Evolutionary conservation across 306 rosid species (phyloP).

Genomic region (Ochetophila trinervis): DNA sequence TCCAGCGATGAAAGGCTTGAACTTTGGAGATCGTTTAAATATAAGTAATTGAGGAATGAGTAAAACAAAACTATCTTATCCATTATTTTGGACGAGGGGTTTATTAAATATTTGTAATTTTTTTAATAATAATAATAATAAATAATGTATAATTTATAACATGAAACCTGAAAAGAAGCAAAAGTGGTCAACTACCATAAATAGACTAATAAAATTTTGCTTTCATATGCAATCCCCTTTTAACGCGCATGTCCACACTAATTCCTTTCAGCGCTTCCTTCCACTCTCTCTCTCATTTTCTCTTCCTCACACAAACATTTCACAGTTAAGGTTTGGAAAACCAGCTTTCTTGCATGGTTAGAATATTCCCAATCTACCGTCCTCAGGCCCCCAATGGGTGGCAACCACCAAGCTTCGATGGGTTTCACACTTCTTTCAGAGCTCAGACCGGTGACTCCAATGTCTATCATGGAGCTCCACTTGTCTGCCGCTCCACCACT

Average conservation of each 20-base stretch:
- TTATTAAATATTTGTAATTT: no score
- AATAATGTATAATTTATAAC: neutral
- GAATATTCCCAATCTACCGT: conserved; percentile 30
- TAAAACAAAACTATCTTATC: no score
- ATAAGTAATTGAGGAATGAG: no score
- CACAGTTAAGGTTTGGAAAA: conserved; percentile 14
- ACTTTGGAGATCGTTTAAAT: no score
- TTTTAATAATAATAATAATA: neutral
- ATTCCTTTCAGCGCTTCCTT: conserved; percentile 2
- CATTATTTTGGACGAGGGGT: no score
- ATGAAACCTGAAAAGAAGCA: neutral
- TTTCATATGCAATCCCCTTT: conserved; percentile 37
- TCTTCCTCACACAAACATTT: neutral
- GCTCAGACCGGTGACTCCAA: neutral
- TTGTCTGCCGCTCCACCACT: neutral
- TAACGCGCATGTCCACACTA: conserved; percentile 56
- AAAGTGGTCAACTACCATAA: conserved; percentile 26
- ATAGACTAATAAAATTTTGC: conserved; percentile 13
- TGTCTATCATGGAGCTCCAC: neutral
- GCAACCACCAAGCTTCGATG: conserved; percentile 5
- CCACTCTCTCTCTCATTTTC: conserved; percentile 2
- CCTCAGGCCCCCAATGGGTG: conserved; percentile 21
- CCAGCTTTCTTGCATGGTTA: conserved; percentile 45
- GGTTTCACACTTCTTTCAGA: neutral
- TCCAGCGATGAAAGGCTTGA: no score